phyloP scores from a whole-genome alignment of 2,329 filamentous ascomycete genomes.

The Claviceps sp. region DNA sequence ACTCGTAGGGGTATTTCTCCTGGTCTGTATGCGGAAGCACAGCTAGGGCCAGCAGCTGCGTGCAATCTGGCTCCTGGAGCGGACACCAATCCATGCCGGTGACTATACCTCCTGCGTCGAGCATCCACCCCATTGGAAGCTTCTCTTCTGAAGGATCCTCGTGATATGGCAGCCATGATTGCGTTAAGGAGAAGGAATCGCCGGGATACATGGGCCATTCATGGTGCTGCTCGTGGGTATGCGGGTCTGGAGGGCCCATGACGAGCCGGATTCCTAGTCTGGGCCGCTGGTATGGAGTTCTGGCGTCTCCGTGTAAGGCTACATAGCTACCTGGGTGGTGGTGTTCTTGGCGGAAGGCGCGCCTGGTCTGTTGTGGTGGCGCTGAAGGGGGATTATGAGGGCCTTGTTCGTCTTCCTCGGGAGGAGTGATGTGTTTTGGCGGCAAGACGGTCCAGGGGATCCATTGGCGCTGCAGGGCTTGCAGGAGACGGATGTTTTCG shows the following conservation, averaged over 20 bases:
- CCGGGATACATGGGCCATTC: conserved; percentile 18
- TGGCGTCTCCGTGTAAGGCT: conserved; percentile 12
- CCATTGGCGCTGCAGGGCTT: conserved; percentile 29
- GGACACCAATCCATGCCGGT: conserved; percentile 41
- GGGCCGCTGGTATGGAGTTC: conserved; percentile 15
- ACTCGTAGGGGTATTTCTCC: conserved; percentile 25
- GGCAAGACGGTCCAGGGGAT: conserved; percentile 26
- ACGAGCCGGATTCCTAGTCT: conserved; percentile 19
- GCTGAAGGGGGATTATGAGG: neutral
- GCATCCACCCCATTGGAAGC: conserved; percentile 33
- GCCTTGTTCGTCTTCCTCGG: conserved; percentile 9
- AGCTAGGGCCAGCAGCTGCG: conserved; percentile 38
- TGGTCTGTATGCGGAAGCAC: conserved; percentile 38
- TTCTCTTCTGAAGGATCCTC: conserved; percentile 12
- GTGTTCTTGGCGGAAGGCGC: neutral
- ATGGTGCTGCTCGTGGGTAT: neutral
- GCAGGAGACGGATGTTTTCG: conserved; percentile 20
- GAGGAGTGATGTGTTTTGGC: conserved; percentile 15
- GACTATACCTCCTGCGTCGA: conserved; percentile 41
- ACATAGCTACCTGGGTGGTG: neutral
- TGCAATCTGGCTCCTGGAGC: conserved; percentile 17
- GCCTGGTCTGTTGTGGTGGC: neutral
- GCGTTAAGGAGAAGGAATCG: conserved; percentile 13
- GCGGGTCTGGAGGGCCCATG: conserved; percentile 13
- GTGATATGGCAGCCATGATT: conserved; percentile 17